Conservation (phyloP, 1,139 yeast species). For the Yamadazyma pseudoaaseri region DNA sequence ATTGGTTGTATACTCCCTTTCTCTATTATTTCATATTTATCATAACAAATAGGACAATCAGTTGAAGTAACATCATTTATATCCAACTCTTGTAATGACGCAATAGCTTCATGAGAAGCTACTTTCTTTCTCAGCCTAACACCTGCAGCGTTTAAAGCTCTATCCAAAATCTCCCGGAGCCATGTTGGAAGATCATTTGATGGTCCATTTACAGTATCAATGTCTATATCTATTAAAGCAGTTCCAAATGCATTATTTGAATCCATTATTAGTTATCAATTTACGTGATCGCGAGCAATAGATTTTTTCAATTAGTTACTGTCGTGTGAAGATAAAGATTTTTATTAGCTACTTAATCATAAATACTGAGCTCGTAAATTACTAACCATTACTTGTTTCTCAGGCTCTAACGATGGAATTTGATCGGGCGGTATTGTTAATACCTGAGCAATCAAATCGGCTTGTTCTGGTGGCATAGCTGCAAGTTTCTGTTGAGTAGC, state of each 20-base stretch:
- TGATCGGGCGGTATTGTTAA: constrained; percentile 57
- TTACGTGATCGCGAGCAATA: too few species aligned
- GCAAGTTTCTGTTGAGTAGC: constrained; percentile 48
- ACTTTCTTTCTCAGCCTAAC: constrained; percentile 23
- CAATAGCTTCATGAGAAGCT: constrained; percentile 44
- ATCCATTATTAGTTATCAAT: constrained; percentile 12
- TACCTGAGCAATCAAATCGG: constrained; percentile 64
- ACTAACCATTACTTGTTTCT: constrained; percentile 61
- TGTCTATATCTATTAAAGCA: constrained; percentile 27
- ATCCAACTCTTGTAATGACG: constrained; percentile 29
- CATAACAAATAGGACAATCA: constrained; percentile 48
- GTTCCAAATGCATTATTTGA: constrained; percentile 10
- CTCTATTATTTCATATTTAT: constrained; percentile 23
- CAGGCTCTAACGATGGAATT: constrained; percentile 53
- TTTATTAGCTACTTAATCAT: constrained; percentile 11
- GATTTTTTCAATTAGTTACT: too few species aligned
- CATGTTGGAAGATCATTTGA: constrained; percentile 31
- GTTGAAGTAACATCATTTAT: constrained; percentile 18
- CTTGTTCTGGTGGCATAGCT: constrained; percentile 54
- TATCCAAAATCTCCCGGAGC: constrained; percentile 39
- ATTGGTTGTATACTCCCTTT: too few species aligned
- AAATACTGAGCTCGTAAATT: constrained; percentile 58
- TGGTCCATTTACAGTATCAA: constrained; percentile 19
- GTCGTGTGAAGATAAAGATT: too few species aligned
- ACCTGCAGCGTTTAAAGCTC: constrained; percentile 34